Evolutionary conservation across 306 rosid genomes (phyloP), one percentile per base, ranked within the genome.

Genomic region (Sophora flavescens): DNA sequence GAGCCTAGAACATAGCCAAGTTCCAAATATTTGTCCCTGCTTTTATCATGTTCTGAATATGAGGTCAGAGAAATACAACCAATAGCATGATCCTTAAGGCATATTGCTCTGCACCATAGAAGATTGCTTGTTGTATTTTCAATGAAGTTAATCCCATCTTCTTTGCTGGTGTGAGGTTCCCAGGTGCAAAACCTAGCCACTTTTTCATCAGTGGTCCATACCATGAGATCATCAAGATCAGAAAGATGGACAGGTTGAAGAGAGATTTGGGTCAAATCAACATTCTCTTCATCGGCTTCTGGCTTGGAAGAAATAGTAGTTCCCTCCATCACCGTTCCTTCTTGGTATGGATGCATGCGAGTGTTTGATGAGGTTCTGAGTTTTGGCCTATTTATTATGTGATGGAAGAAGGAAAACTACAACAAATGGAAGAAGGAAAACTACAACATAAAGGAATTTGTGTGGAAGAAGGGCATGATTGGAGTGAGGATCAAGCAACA

Each of bases 161-260:
- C 89, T 84, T 84, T 90, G 87, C 47, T 71, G 0, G 65, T 75
- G 81, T 83, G 64, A 42, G 90, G 72, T 7, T 93, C 93, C 96
- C 96, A 86, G n/a, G 85, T 10, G 85, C 88, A 89, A 41, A 80
- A 90, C 6, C 18, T 72, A 4, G 88, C 2, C 15, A 84, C 93
- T 50, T 86, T 78, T 56, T 87, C 88, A 79, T 91, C 93, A 14
- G 72, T 28, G 0, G 82, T 81, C 95, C 95, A 89, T 2, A 52
- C 87, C 90, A 89, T 82, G 83, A 89, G 79, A 82, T 88, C 96
- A 70, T 93, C 96, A 15, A 85, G 50, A 74, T 93, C 96, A 3
- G 91, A 78, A 17, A 80, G 74, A 38, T 74, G 76, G 13, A 89
- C 35, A 11, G 87, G 78, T 69, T 93, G 78, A 18, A 91, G 89